Evolutionary conservation across 257 asterid species (phyloP).

Genomic region (Solanum raphanifolium): DNA sequence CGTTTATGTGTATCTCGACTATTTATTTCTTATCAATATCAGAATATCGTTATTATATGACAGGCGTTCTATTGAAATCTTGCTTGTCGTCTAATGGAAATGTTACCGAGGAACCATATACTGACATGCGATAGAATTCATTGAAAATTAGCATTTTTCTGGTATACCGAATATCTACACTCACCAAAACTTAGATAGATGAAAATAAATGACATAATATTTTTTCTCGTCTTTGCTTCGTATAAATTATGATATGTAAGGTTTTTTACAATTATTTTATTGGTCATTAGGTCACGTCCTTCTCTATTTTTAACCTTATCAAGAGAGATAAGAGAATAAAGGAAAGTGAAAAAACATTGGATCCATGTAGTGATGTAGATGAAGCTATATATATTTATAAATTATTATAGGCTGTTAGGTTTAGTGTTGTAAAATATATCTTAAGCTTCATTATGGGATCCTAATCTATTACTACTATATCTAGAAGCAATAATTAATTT

Average conservation of each 20-base stretch:
- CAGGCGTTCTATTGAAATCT: accelerated
- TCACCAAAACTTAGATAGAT: background rate
- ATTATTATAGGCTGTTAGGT: conserved; percentile 7
- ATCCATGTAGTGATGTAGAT: conserved; percentile 4
- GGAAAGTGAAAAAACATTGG: conserved; percentile 16
- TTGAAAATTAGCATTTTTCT: background rate
- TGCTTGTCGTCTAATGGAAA: background rate
- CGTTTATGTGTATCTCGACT: accelerated
- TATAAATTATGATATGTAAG: background rate
- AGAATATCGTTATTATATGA: background rate
- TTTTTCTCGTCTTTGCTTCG: background rate
- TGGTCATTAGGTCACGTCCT: background rate
- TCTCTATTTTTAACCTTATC: conserved; percentile 7
- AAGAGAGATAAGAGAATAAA: conserved; percentile 1
- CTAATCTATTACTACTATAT: conserved; percentile 14
- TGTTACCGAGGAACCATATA: background rate
- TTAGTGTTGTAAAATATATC: conserved; percentile 6
- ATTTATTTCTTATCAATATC: background rate
- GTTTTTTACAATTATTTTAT: background rate
- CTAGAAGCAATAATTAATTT: conserved; percentile 18
- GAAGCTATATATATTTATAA: conserved; percentile 4
- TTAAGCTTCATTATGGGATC: conserved; percentile 13
- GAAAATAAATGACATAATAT: background rate
- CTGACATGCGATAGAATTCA: background rate
- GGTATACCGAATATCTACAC: background rate